Evolutionary conservation across 768 basidiomycete genomes (phyloP), one percentile per base, ranked within the genome.

Genomic region (Pisolithus marmoratus): DNA sequence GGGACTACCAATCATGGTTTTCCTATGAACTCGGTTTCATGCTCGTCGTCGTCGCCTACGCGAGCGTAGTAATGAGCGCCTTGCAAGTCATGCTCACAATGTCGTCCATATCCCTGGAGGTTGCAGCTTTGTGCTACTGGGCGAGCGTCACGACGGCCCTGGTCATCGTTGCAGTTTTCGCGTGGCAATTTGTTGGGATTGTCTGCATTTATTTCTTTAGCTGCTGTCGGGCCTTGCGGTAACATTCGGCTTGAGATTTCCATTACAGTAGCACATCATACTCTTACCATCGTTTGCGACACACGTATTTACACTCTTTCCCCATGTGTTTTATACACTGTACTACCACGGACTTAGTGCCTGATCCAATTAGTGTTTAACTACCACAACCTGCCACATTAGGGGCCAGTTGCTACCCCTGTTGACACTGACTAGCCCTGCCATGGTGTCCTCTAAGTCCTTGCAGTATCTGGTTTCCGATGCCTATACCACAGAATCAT

Each of bases 401-500:
- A 5, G 12, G 34, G 34, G 12, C n/a, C n/a, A n/a, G n/a, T n/a
- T n/a, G n/a, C n/a, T n/a, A n/a, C n/a, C n/a, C n/a, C n/a, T n/a
- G n/a, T n/a, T n/a, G n/a, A n/a, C n/a, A n/a, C n/a, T n/a, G n/a
- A n/a, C n/a, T n/a, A 27, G 26, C 26, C 26, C 49, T 31, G 52
- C 65, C 63, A 76, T 77, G 82, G 11, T 57, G n/a, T n/a, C n/a
- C n/a, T n/a, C n/a, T n/a, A n/a, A n/a, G 54, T 14, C 56, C 41
- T 0, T 55, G 55, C 52, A 83, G 72, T 1, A 56, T 61, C 2
- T 67, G 73, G 4, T 74, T 63, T 46, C 75, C 72, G 43, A 80
- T 70, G 3, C 80, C 80, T 34, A 63, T 61, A 2, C 81, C 81
- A 44, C 83, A 84, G 3, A 66, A 69, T 54, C 83, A 84, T 19